Evolutionary conservation across 116 monocot genomes (phyloP), one percentile per base, ranked within the genome.

Genomic region (Cymodocea nodosa): DNA sequence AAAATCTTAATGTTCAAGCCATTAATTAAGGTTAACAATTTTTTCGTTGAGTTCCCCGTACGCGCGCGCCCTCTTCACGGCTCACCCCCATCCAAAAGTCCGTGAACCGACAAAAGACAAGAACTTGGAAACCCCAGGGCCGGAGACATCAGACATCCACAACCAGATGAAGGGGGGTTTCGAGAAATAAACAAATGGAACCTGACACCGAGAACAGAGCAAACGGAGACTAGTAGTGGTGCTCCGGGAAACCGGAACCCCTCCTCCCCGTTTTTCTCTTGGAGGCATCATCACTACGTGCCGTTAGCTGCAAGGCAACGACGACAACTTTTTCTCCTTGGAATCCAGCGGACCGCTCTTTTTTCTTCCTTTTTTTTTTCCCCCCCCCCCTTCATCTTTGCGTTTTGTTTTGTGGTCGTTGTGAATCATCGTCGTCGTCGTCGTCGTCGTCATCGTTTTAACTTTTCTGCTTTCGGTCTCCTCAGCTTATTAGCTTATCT

Each of bases 251-350:
- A 4, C 44, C 44, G 44, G 44, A 44, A 12, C 6, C 54, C n/a
- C 18, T 53, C 53, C 6, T 17, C n/a, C 39, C 16, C 15, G 2
- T 64, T 62, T 44, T 49, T 40, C 18, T 68, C 68, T 68, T 2
- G 68, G 51, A 30, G 35, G 16, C 16, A 55, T 55, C 51, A 66
- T 34, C 68, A n/a, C 18, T 55, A 36, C 56, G 53, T 68, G 68
- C 68, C 68, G 68, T 68, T 35, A 56, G 55, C 9, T 55, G 56
- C 68, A 68, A 64, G 64, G 64, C 44, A 52, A 10, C 35, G 23
- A 52, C 49, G 44, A 18, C 62, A 59, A 11, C 59, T 40, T 37
- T 39, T 62, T 16, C 24, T 62, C 62, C 62, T 17, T 16, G 15
- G 35, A 15, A 62, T 62, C 39, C 44, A 10, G 44, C 44, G 8